A percentile compares a stretch with the other conserved stretches of the same genome.
Evolutionary conservation across 306 rosid genomes (phyloP).

Genomic region (Glycyrrhiza uralensis): DNA sequence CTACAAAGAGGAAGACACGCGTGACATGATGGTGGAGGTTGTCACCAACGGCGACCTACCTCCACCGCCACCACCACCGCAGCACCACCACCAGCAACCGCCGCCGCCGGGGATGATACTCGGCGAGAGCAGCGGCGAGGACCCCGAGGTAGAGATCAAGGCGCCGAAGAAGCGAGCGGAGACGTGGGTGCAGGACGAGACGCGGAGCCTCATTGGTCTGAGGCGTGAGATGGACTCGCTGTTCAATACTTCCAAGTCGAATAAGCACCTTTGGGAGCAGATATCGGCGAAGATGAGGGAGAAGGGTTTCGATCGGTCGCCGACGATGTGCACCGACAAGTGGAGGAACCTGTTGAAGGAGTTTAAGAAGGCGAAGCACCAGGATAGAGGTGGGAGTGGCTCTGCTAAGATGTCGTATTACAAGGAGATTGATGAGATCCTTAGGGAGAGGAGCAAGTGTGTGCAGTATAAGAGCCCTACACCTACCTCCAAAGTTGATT

Average conservation of each 20-base stretch:
- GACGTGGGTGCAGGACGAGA: constrained; percentile 97
- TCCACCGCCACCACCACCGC: constrained; percentile 29
- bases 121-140: constrained; percentile 86
- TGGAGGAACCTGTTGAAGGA: constrained; percentile 95
- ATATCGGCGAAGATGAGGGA: constrained; percentile 85
- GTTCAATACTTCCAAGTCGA: constrained; percentile 85
- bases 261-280: constrained; percentile 94
- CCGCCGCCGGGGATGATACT: constrained; percentile 59
- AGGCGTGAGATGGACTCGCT: constrained; percentile 75
- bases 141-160: constrained; percentile 71
- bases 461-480: constrained; percentile 57
- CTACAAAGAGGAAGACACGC: constrained; percentile 56
- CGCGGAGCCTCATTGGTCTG: constrained; percentile 63
- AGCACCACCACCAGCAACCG: constrained; percentile 31
- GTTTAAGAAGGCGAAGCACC: constrained; percentile 89
- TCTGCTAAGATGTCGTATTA: constrained; percentile 87
- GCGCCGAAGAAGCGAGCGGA: constrained; percentile 96
- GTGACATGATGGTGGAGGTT: constrained; percentile 79
- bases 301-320: constrained; percentile 87
- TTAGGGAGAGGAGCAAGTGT: constrained; percentile 66
- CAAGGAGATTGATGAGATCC: constrained; percentile 87
- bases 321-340: constrained; percentile 97
- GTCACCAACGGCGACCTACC: constrained; percentile 44
- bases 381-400: constrained; percentile 69
- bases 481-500: constrained; percentile 62